Evolutionary conservation across 2,329 filamentous ascomycete species (phyloP).

Genomic region (Monilinia laxa): DNA sequence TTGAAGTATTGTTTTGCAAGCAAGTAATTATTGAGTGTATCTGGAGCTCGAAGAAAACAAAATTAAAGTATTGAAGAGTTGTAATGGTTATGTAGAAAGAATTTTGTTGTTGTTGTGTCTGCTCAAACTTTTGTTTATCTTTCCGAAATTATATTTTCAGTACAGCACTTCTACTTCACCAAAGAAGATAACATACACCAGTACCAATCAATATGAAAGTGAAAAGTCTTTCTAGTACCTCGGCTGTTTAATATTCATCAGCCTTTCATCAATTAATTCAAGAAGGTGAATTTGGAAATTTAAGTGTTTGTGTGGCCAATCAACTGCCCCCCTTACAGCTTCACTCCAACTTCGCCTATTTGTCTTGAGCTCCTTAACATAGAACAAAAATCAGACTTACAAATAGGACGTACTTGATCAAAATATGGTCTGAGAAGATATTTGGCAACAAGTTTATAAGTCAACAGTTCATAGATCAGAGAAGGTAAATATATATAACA

Average conservation of each 20-base stretch:
- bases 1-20: background rate
- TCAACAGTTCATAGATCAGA: no score
- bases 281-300: background rate
- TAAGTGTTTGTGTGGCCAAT: background rate
- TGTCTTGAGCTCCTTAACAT: background rate
- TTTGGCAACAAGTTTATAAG: no score
- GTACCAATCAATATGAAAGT: background rate
- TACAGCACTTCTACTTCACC: background rate
- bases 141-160: background rate
- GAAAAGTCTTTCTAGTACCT: background rate
- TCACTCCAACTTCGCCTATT: constrained; percentile 1
- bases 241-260: background rate
- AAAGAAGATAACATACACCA: background rate
- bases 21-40: no score
- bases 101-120: background rate
- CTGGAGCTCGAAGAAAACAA: background rate
- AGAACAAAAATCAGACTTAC: background rate
- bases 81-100: background rate
- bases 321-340: background rate
- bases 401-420: background rate
- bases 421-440: background rate
- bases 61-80: background rate
- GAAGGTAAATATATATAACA: no score
- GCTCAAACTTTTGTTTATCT: background rate
- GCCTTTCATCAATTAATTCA: background rate